Conservation (phyloP, 768 basidiomycete genomes). For the Fomitopsis pulvina region DNA sequence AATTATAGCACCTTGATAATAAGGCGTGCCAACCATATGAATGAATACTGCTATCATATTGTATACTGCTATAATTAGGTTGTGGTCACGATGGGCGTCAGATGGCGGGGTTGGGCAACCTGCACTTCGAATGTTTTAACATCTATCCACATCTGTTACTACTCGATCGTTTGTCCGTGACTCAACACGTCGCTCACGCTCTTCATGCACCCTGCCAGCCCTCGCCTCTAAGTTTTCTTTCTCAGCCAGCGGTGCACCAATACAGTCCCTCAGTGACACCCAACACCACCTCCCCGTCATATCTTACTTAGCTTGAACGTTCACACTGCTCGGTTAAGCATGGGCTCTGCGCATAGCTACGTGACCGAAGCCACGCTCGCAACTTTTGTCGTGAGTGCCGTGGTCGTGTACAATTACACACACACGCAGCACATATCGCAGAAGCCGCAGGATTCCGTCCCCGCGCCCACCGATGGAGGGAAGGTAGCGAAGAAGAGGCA, state of each 20-base stretch:
- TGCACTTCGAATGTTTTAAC: neutral
- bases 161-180: neutral
- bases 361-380: conserved; percentile 8
- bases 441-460: conserved; percentile 5
- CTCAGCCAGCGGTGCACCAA: too few relatives aligned
- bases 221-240: neutral
- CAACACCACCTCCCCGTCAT: too few relatives aligned
- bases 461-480: conserved; percentile 10
- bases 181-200: neutral
- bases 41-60: too few relatives aligned
- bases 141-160: neutral
- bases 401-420: conserved; percentile 15
- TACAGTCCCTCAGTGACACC: too few relatives aligned
- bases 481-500: conserved; percentile 20
- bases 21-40: too few relatives aligned
- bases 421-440: conserved; percentile 18
- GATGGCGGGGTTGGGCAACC: neutral
- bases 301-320: too few relatives aligned
- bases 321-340: conserved; percentile 2
- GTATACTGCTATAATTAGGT: too few relatives aligned
- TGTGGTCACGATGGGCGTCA: neutral
- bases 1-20: too few relatives aligned
- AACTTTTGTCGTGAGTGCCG: conserved; percentile 13
- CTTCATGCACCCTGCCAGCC: neutral
- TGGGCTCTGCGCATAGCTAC: conserved; percentile 18